Conservation (phyloP, 768 basidiomycete genomes). For the Podaxis sp. region DNA sequence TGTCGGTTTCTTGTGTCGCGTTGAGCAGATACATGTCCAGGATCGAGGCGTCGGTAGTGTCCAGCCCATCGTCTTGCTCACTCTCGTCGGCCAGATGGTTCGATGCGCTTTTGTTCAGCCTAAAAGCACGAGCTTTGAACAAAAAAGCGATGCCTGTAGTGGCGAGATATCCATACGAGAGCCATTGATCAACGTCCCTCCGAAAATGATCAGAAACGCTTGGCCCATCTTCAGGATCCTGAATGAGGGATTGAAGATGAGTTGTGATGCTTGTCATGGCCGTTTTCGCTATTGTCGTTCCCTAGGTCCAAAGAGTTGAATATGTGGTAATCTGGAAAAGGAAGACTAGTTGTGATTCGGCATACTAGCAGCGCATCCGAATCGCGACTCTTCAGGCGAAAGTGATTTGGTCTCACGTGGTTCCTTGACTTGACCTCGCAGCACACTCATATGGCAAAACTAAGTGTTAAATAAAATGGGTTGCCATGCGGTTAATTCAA, state of each 20-base stretch:
- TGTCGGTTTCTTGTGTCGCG: neutral
- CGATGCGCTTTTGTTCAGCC: neutral
- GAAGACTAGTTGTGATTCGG: neutral
- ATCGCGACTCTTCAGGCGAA: neutral
- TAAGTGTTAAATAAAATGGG: neutral
- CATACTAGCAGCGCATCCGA: neutral
- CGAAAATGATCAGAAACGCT: conserved; percentile 1
- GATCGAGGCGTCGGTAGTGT: neutral
- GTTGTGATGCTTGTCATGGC: neutral
- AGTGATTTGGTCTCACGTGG: conserved; percentile 9
- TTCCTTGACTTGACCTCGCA: neutral
- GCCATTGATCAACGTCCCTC: conserved; percentile 10
- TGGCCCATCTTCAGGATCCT: neutral
- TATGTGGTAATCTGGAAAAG: neutral
- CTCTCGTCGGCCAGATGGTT: neutral
- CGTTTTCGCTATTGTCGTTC: neutral
- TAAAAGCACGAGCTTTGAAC: neutral
- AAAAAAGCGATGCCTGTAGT: too few species aligned
- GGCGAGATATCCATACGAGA: neutral
- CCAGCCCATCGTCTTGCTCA: neutral
- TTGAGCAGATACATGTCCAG: conserved; percentile 2
- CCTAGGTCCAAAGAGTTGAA: neutral
- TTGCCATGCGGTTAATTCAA: neutral
- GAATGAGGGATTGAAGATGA: conserved; percentile 6
- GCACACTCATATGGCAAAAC: neutral